Conservation (phyloP, 208 protist genomes). For the Leishmania braziliensis region DNA sequence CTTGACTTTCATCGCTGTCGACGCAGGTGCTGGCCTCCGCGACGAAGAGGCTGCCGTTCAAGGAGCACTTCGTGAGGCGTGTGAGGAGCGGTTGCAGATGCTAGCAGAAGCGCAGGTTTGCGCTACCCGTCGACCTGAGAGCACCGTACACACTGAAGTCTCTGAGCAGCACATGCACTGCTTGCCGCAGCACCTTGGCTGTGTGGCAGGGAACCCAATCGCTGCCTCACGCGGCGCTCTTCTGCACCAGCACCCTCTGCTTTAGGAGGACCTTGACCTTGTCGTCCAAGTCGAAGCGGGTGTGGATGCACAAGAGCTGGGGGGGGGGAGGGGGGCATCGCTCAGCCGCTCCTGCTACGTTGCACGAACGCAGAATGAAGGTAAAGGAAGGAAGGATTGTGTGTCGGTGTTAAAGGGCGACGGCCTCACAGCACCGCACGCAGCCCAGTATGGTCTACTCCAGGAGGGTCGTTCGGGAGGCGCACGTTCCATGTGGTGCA, state of each 20-base stretch:
- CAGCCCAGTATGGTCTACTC: too few species aligned
- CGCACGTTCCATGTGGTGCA: too few species aligned
- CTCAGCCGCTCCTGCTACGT: constrained; percentile 1
- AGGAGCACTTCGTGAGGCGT: constrained; percentile 32
- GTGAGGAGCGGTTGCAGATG: constrained; percentile 40
- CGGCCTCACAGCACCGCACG: too few species aligned
- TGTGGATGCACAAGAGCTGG: constrained; percentile 6
- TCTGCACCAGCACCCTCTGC: constrained; percentile 17
- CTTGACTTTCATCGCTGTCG: too few species aligned
- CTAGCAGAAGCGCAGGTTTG: constrained; percentile 31
- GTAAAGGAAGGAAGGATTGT: background rate
- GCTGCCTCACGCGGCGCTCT: constrained; percentile 19
- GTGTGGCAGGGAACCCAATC: too few species aligned
- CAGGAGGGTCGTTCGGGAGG: too few species aligned
- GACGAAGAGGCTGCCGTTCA: constrained; percentile 22
- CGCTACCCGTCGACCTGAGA: constrained; percentile 35
- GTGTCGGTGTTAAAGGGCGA: background rate
- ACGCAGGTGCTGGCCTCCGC: background rate
- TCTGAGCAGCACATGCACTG: constrained; percentile 25
- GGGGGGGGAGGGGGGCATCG: constrained; percentile 15
- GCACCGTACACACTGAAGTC: constrained; percentile 37
- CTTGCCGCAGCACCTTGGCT: constrained; percentile 6
- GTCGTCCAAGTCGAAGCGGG: constrained; percentile 27
- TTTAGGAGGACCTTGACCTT: constrained; percentile 27
- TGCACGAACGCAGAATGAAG: too few species aligned